Evolutionary conservation across 1,284 basidiomycete species (phyloP), one percentile per base, ranked within the genome.

Genomic region (Trametes sp.): DNA sequence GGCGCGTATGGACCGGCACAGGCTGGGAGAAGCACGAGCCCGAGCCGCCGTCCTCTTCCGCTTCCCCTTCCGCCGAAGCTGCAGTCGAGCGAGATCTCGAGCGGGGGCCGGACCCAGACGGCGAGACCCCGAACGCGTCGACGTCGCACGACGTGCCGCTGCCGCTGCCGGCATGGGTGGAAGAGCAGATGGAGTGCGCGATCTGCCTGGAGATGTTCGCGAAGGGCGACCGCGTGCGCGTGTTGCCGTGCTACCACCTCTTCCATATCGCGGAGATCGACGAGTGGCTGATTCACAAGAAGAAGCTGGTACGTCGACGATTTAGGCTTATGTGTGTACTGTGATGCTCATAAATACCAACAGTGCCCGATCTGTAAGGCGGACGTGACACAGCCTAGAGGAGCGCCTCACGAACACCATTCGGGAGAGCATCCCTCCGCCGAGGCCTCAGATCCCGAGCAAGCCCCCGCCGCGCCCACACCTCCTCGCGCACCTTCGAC

Each of bases 291-390:
- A 89, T 95, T 63, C 88, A 91, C 66, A 87, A 92, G 76, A 93
- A 95, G 81, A 95, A 96, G 80, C 78, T 95, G 74, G 94, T 95
- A 71, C 72, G 90, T 64, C 60, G 61, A 21, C 2, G 45, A 65
- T 21, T 36, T 46, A 52, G 10, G 6, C 9, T 14, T 21, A 19
- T 1, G 16, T 14, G 16, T n/a, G 35, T 26, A 44, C 14, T n/a
- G 14, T 21, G 41, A 9, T 13, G 11, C 41, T 31, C 21, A 23
- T 24, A 8, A 19, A 28, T 57, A 16, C 50, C 64, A 57, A 9
- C 69, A 96, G 94, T 96, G 94, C 70, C 94, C 94, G 16, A 84
- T 95, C 1, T 95, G 94, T 80, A 93, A 95, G 75, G 89, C 92
- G 46, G 93, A 95, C 72, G 93, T 95, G 41, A 95, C 93, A 2